Evolutionary conservation across 805 yeast species (phyloP), one percentile per base, ranked within the genome.

Genomic region (Brettanomyces naardenensis): DNA sequence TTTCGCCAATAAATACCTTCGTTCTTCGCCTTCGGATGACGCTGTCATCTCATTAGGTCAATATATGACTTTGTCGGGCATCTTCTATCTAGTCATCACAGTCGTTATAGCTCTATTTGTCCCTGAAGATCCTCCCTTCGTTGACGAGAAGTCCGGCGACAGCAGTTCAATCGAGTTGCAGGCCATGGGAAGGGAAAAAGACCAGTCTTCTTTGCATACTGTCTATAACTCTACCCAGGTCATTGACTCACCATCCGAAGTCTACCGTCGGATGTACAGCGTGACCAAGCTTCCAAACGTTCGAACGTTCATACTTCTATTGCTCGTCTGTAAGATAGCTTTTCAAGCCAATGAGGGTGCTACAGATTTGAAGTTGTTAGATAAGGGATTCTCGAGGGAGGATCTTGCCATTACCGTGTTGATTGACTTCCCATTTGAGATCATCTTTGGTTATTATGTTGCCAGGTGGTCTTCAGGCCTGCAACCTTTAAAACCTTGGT

Each of bases 321-420:
- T 88, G 51, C 58, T 92, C 31, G 58, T 87, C 9, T 79, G 95
- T 28, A 92, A 92, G 53, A 69, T 90, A 41, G 97, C 95, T 2
- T 92, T 92, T 59, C 96, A 89, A 55, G 95, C 89, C 21, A 92
- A 89, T 52, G 98, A 92, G 59, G 88, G 92, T 6, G 97, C 95
- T 21, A 92, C 97, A 1, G 90, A 90, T 54, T 70, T 92, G 48
- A 92, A 90, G 56, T 66, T 92, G 18, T 64, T 92, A 5, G 98
- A 92, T 55, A 81, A 80, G 51, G 98, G 98, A 0, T 76, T 92
- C 32, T 78, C 92, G 28, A 85, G 89, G 55, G 98, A 92, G 58
- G 97, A 92, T 54, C 64, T 92, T 28, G 94, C 97, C 1, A 74
- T 92, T 17, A 85, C 96, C 0, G 97, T 90, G 0, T 62, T 92